A percentile compares a stretch with the other conserved stretches of the same genome.
Evolutionary conservation across 192 early-diverging fungal genomes (phyloP).

Genomic region (Rhizophagus prolifer): DNA sequence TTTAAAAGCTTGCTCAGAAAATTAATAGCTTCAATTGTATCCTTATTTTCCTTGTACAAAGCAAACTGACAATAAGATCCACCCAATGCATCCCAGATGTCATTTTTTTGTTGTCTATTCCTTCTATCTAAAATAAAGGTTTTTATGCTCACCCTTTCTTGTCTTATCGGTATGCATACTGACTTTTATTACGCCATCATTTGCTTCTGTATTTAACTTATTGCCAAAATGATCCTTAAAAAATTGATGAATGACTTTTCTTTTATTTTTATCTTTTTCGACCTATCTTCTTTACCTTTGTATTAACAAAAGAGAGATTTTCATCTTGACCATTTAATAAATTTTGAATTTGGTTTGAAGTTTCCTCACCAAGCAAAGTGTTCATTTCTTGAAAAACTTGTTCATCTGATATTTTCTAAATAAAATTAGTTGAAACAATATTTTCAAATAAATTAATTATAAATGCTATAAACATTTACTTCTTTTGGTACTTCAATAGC

Average conservation of each 20-base stretch:
- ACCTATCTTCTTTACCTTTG: conserved; percentile 31
- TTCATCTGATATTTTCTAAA: background rate
- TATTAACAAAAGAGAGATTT: background rate
- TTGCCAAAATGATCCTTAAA: conserved; percentile 50
- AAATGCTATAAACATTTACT: background rate
- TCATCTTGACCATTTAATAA: background rate
- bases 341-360: background rate
- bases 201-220: conserved; percentile 50
- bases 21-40: conserved; percentile 86
- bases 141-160: conserved; percentile 23
- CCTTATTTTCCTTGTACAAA: conserved; percentile 90
- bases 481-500: background rate
- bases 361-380: conserved; percentile 7
- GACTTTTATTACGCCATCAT: conserved; percentile 45
- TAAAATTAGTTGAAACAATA: background rate
- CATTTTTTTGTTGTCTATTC: conserved; percentile 30
- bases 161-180: conserved; percentile 45
- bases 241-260: conserved; percentile 55
- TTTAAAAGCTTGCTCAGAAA: conserved; percentile 50
- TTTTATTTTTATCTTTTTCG: conserved; percentile 49
- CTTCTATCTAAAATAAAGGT: conserved; percentile 29
- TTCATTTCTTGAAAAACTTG: conserved; percentile 9
- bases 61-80: conserved; percentile 84
- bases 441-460: background rate
- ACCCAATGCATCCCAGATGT: conserved; percentile 53